A percentile compares a stretch with the other conserved stretches of the same genome.
These are phyloP conservation scores for Xylariaceae sp. DNA, from an alignment of 2,329 filamentous ascomycete species.

Conservation along the genomic window DNA sequence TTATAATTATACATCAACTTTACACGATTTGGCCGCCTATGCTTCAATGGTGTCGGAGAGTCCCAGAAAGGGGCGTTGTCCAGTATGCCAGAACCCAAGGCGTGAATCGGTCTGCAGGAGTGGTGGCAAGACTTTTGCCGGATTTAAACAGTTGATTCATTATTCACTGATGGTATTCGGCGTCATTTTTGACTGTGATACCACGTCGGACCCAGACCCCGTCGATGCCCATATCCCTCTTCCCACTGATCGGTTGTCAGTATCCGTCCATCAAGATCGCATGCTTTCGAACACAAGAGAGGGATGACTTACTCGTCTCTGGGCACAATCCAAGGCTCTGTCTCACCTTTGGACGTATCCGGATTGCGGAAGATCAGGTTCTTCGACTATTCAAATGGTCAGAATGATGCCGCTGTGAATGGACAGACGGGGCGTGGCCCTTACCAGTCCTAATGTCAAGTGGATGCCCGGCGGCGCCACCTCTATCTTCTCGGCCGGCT, in stretches of 20 bases:
- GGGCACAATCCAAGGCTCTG: conserved; percentile 37
- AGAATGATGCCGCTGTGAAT: not conserved
- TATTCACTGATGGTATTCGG: conserved; percentile 42
- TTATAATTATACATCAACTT: too few relatives aligned
- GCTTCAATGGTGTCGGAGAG: too few relatives aligned
- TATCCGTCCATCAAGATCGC: not conserved
- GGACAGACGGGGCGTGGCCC: not conserved
- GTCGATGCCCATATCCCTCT: conserved; percentile 43
- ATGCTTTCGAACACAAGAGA: too few relatives aligned
- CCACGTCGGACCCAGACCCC: conserved; percentile 40
- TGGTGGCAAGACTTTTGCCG: too few relatives aligned
- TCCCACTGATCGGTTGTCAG: conserved; percentile 33
- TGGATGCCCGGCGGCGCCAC: conserved; percentile 48
- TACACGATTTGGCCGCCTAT: too few relatives aligned
- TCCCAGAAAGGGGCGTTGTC: too few relatives aligned
- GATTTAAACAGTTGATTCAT: not conserved
- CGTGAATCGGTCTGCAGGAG: too few relatives aligned
- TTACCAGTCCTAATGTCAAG: conserved; percentile 48
- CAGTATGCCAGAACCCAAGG: too few relatives aligned
- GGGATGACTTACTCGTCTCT: conserved; percentile 42
- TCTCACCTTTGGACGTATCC: conserved; percentile 35
- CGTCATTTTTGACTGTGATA: conserved; percentile 33
- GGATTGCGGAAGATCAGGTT: conserved; percentile 45
- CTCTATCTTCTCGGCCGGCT: conserved; percentile 39
- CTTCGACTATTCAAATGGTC: conserved; percentile 31